These are phyloP conservation scores for Blakeslea trispora DNA, from an alignment of 371 early-diverging fungal species.

Conservation along the genomic window DNA sequence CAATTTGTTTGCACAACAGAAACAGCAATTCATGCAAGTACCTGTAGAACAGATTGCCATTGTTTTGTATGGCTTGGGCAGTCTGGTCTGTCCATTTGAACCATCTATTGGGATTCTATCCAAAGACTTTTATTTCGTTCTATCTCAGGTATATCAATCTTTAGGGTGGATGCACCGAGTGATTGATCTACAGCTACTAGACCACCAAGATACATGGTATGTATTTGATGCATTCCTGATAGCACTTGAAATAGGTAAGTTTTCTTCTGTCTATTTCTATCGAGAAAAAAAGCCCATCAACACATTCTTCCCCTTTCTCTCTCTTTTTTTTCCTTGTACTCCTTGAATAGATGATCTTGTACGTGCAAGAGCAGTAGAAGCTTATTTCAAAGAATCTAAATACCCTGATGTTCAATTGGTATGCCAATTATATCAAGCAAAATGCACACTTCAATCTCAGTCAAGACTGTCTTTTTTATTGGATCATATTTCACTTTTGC, in stretches of 20 bases:
- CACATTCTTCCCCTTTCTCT: background rate
- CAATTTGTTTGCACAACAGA: conserved; percentile 26
- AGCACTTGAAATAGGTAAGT: conserved; percentile 31
- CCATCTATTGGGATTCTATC: background rate
- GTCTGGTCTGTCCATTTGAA: conserved; percentile 17
- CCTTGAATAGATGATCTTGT: conserved; percentile 30
- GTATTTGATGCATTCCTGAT: conserved; percentile 26
- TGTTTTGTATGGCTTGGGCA: conserved; percentile 18
- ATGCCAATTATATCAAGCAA: conserved; percentile 8
- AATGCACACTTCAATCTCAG: conserved; percentile 2
- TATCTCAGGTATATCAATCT: conserved; percentile 10
- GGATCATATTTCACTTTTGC: conserved; percentile 8
- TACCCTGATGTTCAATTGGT: conserved; percentile 23
- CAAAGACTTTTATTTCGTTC: conserved; percentile 1
- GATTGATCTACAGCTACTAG: conserved; percentile 20
- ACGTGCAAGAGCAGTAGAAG: conserved; percentile 18
- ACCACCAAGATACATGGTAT: conserved; percentile 12
- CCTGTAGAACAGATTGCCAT: conserved; percentile 18
- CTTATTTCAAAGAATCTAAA: background rate
- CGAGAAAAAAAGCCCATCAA: background rate
- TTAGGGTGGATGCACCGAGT: conserved; percentile 9
- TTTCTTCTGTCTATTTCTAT: no score
- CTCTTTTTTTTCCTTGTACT: background rate
- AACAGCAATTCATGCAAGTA: background rate
- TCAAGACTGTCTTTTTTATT: background rate